A percentile compares a stretch with the other conserved stretches of the same genome.
These are phyloP conservation scores for Blastomyces parvus DNA, from an alignment of 2,329 filamentous ascomycete genomes.

Conservation along the genomic window DNA sequence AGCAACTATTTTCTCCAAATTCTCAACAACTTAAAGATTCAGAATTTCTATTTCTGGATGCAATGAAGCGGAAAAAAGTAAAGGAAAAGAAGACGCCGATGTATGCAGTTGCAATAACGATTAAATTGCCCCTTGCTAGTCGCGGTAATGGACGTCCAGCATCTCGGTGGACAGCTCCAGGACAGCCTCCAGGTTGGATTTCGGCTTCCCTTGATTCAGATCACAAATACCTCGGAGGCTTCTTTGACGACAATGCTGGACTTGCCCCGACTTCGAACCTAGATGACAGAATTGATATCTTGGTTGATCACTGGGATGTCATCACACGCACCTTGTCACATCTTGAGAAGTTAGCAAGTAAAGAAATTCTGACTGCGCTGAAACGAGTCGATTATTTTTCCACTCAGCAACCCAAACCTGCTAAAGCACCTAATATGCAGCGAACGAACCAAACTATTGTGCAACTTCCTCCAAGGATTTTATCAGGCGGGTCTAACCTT, in stretches of 20 bases:
- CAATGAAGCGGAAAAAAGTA: slow-evolving; percentile 36
- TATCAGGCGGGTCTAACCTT: slow-evolving; percentile 38
- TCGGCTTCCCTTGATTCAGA: slow-evolving; percentile 37
- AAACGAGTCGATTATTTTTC: slow-evolving; percentile 39
- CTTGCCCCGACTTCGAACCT: slow-evolving; percentile 39
- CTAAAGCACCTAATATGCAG: slow-evolving; percentile 40
- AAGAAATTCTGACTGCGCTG: slow-evolving; percentile 43
- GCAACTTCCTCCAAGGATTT: slow-evolving; percentile 42
- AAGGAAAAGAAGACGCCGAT: slow-evolving; percentile 48
- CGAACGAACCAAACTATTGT: slow-evolving; percentile 41
- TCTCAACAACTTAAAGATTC: slow-evolving; percentile 28
- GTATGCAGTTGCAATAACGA: slow-evolving; percentile 50
- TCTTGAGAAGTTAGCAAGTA: slow-evolving; percentile 44
- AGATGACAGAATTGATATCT: slow-evolving; percentile 46
- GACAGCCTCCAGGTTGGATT: slow-evolving; percentile 25
- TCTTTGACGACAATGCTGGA: slow-evolving; percentile 35
- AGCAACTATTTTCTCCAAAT: slow-evolving; percentile 25
- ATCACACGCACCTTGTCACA: slow-evolving; percentile 47
- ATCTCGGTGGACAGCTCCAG: slow-evolving; percentile 28
- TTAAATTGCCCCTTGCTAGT: slow-evolving; percentile 42
- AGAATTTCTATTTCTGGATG: slow-evolving; percentile 32
- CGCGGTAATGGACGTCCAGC: slow-evolving; percentile 28
- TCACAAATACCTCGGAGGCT: slow-evolving; percentile 29
- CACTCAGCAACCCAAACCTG: slow-evolving; percentile 34
- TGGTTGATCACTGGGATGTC: slow-evolving; percentile 52